phyloP scores from a whole-genome alignment of 2,329 filamentous ascomycete species.

The Calcarisporium arbuscula region DNA sequence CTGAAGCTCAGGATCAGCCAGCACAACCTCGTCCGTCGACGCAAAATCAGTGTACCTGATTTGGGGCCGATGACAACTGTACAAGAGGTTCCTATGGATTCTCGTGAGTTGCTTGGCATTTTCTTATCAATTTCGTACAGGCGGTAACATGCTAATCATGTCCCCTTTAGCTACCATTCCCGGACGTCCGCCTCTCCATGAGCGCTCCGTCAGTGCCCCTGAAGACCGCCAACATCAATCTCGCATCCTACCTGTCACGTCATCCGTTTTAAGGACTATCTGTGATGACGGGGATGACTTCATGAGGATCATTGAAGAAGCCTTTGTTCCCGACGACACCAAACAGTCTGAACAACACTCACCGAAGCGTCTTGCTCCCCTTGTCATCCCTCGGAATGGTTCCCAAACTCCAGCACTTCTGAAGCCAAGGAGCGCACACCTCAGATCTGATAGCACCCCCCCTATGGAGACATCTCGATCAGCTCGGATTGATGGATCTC shows the following conservation, averaged over 20 bases:
- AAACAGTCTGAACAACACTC: conserved; percentile 32
- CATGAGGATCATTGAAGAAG: conserved; percentile 15
- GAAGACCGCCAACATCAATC: conserved; percentile 33
- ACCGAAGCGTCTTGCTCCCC: conserved; percentile 48
- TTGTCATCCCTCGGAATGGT: conserved; percentile 52
- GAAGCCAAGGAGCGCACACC: conserved; percentile 26
- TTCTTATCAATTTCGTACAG: conserved; percentile 8
- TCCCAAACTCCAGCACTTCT: conserved; percentile 11
- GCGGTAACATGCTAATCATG: conserved; percentile 7
- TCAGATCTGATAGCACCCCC: conserved; percentile 38
- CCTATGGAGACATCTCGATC: conserved; percentile 33
- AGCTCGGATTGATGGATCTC: conserved; percentile 40
- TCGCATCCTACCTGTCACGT: conserved; percentile 50
- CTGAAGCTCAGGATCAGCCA: conserved; percentile 51
- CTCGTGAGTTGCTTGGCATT: conserved; percentile 45
- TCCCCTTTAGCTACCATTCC: conserved; percentile 54
- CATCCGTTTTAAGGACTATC: conserved; percentile 46
- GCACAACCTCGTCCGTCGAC: conserved; percentile 48
- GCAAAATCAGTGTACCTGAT: conserved; percentile 60
- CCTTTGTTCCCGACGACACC: conserved; percentile 18
- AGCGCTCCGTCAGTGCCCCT: conserved; percentile 58
- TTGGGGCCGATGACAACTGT: conserved; percentile 63
- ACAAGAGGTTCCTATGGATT: conserved; percentile 62
- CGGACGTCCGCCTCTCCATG: conserved; percentile 56
- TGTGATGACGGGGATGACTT: conserved; percentile 18